Evolutionary conservation across 2,329 filamentous ascomycete species (phyloP).

Genomic region (Ophiostoma novo-ulmi): DNA sequence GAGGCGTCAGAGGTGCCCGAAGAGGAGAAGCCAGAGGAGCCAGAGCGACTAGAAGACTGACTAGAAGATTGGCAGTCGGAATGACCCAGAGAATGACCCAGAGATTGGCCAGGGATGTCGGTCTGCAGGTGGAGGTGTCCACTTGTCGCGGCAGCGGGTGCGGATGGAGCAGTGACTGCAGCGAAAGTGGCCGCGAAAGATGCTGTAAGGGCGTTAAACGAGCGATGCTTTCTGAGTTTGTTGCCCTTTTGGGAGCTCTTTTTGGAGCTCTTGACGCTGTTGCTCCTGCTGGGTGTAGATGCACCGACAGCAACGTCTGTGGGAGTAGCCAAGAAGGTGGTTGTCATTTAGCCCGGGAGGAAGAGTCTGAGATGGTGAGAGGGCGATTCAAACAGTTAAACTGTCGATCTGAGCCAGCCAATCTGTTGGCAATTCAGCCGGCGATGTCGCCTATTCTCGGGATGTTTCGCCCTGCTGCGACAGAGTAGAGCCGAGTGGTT

Average conservation of each 20-base stretch:
- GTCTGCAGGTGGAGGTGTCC: constrained; percentile 21
- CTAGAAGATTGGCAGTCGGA: constrained; percentile 14
- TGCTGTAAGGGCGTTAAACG: constrained; percentile 12
- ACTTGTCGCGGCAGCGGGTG: constrained; percentile 17
- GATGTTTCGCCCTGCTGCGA: background rate
- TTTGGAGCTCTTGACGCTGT: background rate
- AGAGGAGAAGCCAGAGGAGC: constrained; percentile 6
- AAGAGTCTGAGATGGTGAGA: no score
- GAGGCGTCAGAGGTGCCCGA: background rate
- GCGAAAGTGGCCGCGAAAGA: constrained; percentile 17
- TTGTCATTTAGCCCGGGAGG: constrained; percentile 22
- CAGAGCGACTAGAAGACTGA: constrained; percentile 5
- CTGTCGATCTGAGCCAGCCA: constrained; percentile 9
- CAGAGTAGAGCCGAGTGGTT: background rate
- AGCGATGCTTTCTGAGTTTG: background rate
- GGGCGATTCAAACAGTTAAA: background rate
- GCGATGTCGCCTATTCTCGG: constrained; percentile 1
- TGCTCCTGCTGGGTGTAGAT: constrained; percentile 18
- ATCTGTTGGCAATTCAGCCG: constrained; percentile 6
- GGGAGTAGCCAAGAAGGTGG: constrained; percentile 15
- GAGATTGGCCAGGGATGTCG: constrained; percentile 20
- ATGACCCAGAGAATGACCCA: background rate
- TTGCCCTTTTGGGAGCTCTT: background rate
- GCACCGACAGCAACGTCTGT: constrained; percentile 12
- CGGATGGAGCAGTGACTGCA: constrained; percentile 9